Evolutionary conservation across 495 filamentous ascomycete genomes (phyloP).

Genomic region (Amniculicola lignicola): DNA sequence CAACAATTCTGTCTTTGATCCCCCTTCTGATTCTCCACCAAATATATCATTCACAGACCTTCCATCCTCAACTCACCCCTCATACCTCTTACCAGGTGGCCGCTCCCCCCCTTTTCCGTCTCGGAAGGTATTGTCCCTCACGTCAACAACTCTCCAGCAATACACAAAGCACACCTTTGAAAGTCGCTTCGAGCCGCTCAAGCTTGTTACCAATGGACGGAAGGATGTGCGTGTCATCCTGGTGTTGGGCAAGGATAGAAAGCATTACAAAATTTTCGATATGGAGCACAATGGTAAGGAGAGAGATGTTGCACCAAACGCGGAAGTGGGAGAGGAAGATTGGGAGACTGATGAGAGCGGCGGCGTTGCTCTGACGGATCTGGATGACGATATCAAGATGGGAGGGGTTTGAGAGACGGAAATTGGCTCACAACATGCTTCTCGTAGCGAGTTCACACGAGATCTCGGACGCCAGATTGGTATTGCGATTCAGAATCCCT

Average conservation of each 20-base stretch:
- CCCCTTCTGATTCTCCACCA: neutral
- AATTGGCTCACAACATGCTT: too few relatives aligned
- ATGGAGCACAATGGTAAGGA: constrained; percentile 26
- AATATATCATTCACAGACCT: neutral
- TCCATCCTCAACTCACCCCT: constrained; percentile 4
- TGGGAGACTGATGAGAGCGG: too few relatives aligned
- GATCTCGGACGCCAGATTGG: too few relatives aligned
- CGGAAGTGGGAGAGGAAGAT: too few relatives aligned
- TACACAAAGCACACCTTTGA: constrained; percentile 31
- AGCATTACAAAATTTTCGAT: constrained; percentile 37
- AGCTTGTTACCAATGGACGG: constrained; percentile 39
- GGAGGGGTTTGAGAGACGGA: too few relatives aligned
- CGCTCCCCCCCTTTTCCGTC: neutral
- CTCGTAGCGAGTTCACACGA: too few relatives aligned
- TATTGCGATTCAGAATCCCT: too few relatives aligned
- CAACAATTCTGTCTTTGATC: neutral
- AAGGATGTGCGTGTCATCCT: constrained; percentile 34
- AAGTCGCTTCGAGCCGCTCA: constrained; percentile 33
- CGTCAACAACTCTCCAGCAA: neutral
- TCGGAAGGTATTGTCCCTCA: neutral
- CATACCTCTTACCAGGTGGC: neutral
- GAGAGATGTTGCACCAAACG: too few relatives aligned
- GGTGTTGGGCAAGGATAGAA: constrained; percentile 36
- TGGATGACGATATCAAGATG: too few relatives aligned
- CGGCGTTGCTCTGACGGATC: too few relatives aligned